Percentiles rank a stretch among this genome's conserved stretches.
phyloP scores from a whole-genome alignment of 805 yeast species.

The Pichia paraexigua region DNA sequence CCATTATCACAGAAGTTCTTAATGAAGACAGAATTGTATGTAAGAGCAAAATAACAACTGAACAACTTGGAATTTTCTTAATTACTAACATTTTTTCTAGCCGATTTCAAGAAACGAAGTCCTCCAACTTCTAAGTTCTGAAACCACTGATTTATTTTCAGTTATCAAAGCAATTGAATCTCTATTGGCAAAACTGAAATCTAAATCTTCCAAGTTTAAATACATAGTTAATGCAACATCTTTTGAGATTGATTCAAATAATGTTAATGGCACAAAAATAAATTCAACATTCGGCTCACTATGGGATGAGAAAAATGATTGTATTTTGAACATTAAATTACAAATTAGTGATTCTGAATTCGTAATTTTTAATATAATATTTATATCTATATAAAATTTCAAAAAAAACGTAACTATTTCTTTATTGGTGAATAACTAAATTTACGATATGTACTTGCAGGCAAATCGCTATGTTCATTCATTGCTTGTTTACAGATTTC shows the following conservation, averaged over 20 bases:
- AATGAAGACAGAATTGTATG: background rate
- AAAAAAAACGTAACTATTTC: background rate
- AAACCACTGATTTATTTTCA: background rate
- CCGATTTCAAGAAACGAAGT: background rate
- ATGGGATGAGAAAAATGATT: constrained; percentile 54
- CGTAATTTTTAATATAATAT: constrained; percentile 9
- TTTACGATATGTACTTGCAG: constrained; percentile 5
- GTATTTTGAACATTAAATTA: constrained; percentile 34
- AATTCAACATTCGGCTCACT: constrained; percentile 41
- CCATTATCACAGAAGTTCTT: background rate
- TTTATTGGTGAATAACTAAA: constrained; percentile 9
- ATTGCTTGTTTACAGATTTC: constrained; percentile 8
- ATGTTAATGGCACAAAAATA: constrained; percentile 21
- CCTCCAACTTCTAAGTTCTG: background rate
- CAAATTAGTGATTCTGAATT: constrained; percentile 13
- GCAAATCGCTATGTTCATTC: constrained; percentile 1
- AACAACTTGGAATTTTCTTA: background rate
- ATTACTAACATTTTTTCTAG: background rate
- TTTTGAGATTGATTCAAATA: constrained; percentile 21
- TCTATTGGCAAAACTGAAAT: background rate
- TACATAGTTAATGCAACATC: constrained; percentile 41
- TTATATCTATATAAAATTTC: constrained; percentile 1
- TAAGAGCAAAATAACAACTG: background rate
- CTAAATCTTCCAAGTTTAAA: constrained; percentile 47
- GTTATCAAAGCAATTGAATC: background rate